These are phyloP conservation scores for Balakata baccata DNA, from an alignment of 345 rosid species.

Conservation along the genomic window DNA sequence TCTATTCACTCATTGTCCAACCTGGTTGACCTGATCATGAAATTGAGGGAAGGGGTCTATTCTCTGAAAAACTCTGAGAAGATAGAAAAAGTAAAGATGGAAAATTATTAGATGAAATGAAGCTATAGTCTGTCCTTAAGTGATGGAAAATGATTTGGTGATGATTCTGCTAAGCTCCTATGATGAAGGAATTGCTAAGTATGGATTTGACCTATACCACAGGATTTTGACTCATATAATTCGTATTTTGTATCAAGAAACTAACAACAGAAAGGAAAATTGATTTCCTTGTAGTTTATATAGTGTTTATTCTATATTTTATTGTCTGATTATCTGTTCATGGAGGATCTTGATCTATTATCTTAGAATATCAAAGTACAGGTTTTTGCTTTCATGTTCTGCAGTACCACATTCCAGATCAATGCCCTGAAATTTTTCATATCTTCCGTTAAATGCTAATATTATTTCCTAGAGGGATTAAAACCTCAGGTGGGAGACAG, in stretches of 20 bases:
- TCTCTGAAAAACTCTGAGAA: too few species aligned
- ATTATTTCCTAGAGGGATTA: background rate
- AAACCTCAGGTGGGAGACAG: conserved; percentile 7
- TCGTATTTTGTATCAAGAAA: background rate
- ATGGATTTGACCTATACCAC: background rate
- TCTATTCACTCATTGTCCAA: too few species aligned
- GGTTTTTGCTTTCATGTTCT: background rate
- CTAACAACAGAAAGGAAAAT: background rate
- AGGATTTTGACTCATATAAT: background rate
- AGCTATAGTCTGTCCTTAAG: background rate
- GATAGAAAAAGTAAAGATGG: background rate
- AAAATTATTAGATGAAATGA: background rate
- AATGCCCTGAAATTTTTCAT: background rate
- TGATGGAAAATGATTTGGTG: background rate
- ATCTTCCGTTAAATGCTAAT: background rate
- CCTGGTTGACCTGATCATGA: too few species aligned
- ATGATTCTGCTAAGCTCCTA: background rate
- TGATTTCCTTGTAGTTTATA: background rate
- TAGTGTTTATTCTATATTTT: background rate
- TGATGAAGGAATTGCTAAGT: background rate
- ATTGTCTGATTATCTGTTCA: background rate
- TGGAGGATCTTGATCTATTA: background rate
- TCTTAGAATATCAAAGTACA: background rate
- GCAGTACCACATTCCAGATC: background rate
- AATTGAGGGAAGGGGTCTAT: too few species aligned